Evolutionary conservation across 2,329 filamentous ascomycete species (phyloP), one percentile per base, ranked within the genome.

Genomic region (Chrysosporium queenslandicum): DNA sequence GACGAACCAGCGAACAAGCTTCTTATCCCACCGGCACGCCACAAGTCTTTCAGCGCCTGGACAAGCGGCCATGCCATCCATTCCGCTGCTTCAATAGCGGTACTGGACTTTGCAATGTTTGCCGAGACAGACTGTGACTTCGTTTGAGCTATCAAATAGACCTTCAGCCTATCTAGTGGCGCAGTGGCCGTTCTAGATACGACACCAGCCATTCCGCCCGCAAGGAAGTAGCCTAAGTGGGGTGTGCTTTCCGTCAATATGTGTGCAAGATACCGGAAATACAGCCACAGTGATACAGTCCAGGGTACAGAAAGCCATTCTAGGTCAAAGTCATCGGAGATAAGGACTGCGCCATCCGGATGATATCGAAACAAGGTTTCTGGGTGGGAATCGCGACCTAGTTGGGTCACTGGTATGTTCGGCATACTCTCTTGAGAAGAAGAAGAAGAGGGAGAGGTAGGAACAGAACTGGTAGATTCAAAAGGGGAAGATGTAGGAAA

Each of bases 171-270:
- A 73, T 98, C 92, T 70, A 98, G 83, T 55, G 92, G 92, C 55
- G 92, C 92, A 60, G 92, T 98, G 58, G 87, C 86, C 66, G 92
- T 97, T 66, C 92, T 85, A 66, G 91, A 97, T 63, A 96, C 84
- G 68, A 89, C 91, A 68, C 92, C 92, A 68, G 91, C 89, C 67
- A 94, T 77, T 70, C 89, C 92, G 76, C 92, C 92, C 68, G 92
- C 92, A 73, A 94, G 72, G 72, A 97, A 98, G 74, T 97, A 98
- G 79, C 92, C 92, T 94, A 70, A 60, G 67, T 71, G 64, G 61
- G 69, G 69, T 66, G 66, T 68, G 61, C 67, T 69, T 59, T 69
- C 69, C 61, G 69, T 71, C 67, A 71, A 71, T 68, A 68, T 69
- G 59, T 64, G 65, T 68, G 68, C 64, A 69, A 66, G 66, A 66